These are phyloP conservation scores for Populus tremula DNA, from an alignment of 345 rosid species.

Conservation along the genomic window DNA sequence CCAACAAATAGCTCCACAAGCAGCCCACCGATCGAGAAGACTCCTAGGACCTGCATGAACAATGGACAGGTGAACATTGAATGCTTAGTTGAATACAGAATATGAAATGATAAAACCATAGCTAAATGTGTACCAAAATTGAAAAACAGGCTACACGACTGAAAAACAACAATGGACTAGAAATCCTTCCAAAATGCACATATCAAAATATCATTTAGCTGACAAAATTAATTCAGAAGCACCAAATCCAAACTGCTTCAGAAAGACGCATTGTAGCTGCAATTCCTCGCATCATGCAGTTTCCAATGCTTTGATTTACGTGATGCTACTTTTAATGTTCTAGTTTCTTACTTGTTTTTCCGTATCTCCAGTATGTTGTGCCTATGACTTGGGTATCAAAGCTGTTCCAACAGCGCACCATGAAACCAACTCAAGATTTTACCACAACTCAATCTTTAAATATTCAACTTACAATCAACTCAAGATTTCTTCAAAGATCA, in stretches of 20 bases:
- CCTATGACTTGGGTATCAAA: background rate
- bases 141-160: background rate
- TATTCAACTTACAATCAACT: background rate
- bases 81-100: background rate
- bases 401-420: background rate
- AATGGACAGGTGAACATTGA: background rate
- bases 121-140: background rate
- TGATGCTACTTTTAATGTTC: background rate
- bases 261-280: background rate
- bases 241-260: background rate
- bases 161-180: background rate
- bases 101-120: background rate
- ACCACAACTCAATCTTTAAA: background rate
- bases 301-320: background rate
- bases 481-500: background rate
- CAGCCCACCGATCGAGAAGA: constrained; percentile 61
- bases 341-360: background rate
- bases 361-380: background rate
- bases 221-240: background rate
- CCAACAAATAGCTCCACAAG: constrained; percentile 68
- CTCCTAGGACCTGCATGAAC: constrained; percentile 41
- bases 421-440: background rate
- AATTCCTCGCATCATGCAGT: background rate
- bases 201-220: background rate
- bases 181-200: background rate